Evolutionary conservation across 1,284 basidiomycete genomes (phyloP).

Genomic region (Cryptococcus sp.): DNA sequence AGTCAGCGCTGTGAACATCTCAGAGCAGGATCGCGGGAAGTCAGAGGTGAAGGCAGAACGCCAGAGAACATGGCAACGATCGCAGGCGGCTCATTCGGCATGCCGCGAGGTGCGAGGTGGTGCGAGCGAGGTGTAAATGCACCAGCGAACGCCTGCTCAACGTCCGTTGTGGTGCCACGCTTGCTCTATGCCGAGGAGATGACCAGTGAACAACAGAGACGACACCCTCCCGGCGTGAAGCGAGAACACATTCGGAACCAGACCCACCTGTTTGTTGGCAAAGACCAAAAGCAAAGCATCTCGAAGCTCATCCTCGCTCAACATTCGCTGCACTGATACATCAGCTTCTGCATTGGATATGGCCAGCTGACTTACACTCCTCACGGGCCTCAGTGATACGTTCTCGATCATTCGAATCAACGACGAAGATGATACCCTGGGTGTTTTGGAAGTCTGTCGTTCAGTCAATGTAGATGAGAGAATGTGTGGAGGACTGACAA

Average conservation of each 20-base stretch:
- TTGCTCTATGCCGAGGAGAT: too few relatives aligned
- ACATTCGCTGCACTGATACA: constrained; percentile 79
- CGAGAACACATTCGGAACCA: too few relatives aligned
- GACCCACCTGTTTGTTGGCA: constrained; percentile 83
- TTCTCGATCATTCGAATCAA: constrained; percentile 99
- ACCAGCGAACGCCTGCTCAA: too few relatives aligned
- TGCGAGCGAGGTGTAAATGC: too few relatives aligned
- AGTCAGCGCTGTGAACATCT: constrained; percentile 2
- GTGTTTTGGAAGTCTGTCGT: constrained; percentile 99
- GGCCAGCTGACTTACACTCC: constrained; percentile 56
- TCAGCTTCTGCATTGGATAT: background rate
- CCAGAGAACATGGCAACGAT: background rate
- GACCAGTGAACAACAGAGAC: too few relatives aligned
- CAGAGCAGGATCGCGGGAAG: background rate
- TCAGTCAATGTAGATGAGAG: background rate
- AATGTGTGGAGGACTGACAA: constrained; percentile 60
- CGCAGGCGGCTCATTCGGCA: too few relatives aligned
- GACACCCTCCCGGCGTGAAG: too few relatives aligned
- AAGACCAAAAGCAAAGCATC: constrained; percentile 98
- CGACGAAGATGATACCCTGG: constrained; percentile 99
- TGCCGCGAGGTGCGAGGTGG: too few relatives aligned
- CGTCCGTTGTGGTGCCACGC: too few relatives aligned
- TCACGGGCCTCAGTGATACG: constrained; percentile 99
- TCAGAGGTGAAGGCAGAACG: background rate
- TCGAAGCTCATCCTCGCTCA: constrained; percentile 99